Base-by-base conservation (phyloP, 768 basidiomycete species). In the Hericium rajendrae region DNA sequence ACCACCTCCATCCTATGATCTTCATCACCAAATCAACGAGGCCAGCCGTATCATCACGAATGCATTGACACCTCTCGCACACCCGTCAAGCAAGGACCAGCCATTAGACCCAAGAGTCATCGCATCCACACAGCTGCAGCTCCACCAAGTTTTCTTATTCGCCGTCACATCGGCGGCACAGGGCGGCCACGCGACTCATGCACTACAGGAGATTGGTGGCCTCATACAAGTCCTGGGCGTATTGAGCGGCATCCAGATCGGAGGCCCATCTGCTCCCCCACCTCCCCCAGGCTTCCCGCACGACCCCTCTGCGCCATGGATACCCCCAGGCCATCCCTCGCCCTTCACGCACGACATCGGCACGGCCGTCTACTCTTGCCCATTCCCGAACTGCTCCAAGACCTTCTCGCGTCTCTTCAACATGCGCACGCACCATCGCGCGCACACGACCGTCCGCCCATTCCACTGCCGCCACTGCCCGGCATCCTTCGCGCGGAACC, bases 191-290 rank as follows among this genome's bases (percentile, higher is more conserved):
- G 78, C 78, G 53, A 80, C 78, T 72, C 77, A 79, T 56, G 73
- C 76, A 0, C 71, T 91, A 1, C 86, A 88, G 66, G 88, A 91
- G 68, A 80, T 91, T 41, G 80, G 83, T 46, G 86, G 86, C n/a
- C 75, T 91, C 54, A 86, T 91, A 57, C 88, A 91, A 64, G 86
- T 90, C 60, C 78, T 91, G 48, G 88, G 88, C 18, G 85, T 91
- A 38, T 78, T 91, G 58, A 87, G 84, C 59, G 86, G 85, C 1
- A 84, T 88, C 46, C 86, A 83, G 63, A 90, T 91, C 54, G 76
- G 72, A 10, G 46, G 59, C 68, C 73, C 55, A 32, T 28, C 58
- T 18, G 50, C 61, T 20, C 64, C 61, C 18, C 70, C 76, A n/a
- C 64, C 71, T 8, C 66, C 65, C 38, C 49, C 48, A 62, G 40